Conservation (phyloP, 2,329 filamentous ascomycete genomes). For the Paracoccidioides brasiliensis region DNA sequence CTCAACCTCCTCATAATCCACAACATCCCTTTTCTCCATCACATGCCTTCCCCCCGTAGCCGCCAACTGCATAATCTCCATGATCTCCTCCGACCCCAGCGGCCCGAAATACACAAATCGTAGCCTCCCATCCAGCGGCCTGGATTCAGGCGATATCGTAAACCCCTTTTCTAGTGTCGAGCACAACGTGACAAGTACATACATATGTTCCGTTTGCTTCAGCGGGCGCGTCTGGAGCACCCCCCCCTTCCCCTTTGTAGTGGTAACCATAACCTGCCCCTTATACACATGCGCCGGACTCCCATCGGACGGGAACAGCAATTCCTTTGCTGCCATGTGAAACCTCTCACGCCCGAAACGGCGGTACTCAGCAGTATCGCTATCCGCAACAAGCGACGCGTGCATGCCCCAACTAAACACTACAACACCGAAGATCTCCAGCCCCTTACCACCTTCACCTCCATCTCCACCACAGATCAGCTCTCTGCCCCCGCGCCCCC, state of each 20-base stretch:
- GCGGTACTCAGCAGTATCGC: slow-evolving; percentile 71
- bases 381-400: slow-evolving; percentile 77
- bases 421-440: slow-evolving; percentile 54
- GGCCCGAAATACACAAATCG: slow-evolving; percentile 63
- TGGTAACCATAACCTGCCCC: slow-evolving; percentile 38
- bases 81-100: slow-evolving; percentile 50
- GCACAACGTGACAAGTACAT: slow-evolving; percentile 63
- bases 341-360: slow-evolving; percentile 67
- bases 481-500: slow-evolving; percentile 34
- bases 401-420: slow-evolving; percentile 88
- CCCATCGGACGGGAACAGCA: slow-evolving; percentile 48
- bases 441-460: slow-evolving; percentile 16
- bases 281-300: slow-evolving; percentile 43
- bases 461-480: slow-evolving; percentile 10
- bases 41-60: slow-evolving; percentile 47
- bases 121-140: slow-evolving; percentile 57
- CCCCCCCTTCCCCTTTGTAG: slow-evolving; percentile 8
- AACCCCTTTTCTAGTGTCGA: slow-evolving; percentile 74
- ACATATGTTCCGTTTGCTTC: slow-evolving; percentile 47
- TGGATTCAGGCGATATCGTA: slow-evolving; percentile 61
- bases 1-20: slow-evolving; percentile 60
- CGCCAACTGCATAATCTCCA: slow-evolving; percentile 60
- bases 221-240: slow-evolving; percentile 20
- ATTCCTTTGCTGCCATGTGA: slow-evolving; percentile 65
- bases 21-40: slow-evolving; percentile 42